These are phyloP conservation scores for Marasmius sp. DNA, from an alignment of 1,284 basidiomycete species.

Conservation along the genomic window DNA sequence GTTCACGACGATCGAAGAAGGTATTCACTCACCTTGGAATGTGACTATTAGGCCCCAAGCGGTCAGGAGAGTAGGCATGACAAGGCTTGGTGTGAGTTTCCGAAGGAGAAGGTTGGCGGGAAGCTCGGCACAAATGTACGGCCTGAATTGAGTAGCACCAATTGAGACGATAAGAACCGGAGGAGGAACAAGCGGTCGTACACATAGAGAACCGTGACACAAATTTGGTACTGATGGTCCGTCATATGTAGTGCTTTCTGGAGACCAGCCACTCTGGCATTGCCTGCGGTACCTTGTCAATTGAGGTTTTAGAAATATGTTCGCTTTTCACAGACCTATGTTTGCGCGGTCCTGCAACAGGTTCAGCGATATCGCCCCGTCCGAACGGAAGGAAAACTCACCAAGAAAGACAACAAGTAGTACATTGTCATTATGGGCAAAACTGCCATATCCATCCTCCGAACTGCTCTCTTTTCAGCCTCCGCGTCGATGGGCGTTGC, in stretches of 20 bases:
- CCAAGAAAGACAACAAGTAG: conserved; percentile 48
- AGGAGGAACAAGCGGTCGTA: conserved; percentile 23
- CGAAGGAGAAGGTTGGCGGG: conserved; percentile 54
- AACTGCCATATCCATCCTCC: conserved; percentile 29
- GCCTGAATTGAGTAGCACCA: conserved; percentile 30
- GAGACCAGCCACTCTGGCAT: conserved; percentile 58
- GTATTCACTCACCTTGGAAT: conserved; percentile 40
- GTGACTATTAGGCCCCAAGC: conserved; percentile 52
- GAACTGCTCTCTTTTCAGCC: conserved; percentile 20
- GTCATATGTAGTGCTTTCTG: conserved; percentile 47
- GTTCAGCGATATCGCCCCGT: not conserved
- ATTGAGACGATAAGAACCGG: not conserved
- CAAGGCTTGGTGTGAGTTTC: conserved; percentile 48
- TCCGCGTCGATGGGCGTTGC: not conserved
- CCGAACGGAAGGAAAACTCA: conserved; percentile 21
- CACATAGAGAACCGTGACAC: conserved; percentile 51
- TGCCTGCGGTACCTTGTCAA: conserved; percentile 39
- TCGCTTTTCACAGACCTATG: conserved; percentile 23
- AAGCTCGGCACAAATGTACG: conserved; percentile 56
- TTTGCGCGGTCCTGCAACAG: conserved; percentile 31
- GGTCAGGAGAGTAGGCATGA: conserved; percentile 50
- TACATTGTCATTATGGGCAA: conserved; percentile 38
- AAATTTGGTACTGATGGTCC: conserved; percentile 44
- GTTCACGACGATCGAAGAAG: not conserved
- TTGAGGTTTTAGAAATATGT: not conserved